These are phyloP conservation scores for Hypoxylon rickii DNA, from an alignment of 495 filamentous ascomycete species.

Conservation along the genomic window DNA sequence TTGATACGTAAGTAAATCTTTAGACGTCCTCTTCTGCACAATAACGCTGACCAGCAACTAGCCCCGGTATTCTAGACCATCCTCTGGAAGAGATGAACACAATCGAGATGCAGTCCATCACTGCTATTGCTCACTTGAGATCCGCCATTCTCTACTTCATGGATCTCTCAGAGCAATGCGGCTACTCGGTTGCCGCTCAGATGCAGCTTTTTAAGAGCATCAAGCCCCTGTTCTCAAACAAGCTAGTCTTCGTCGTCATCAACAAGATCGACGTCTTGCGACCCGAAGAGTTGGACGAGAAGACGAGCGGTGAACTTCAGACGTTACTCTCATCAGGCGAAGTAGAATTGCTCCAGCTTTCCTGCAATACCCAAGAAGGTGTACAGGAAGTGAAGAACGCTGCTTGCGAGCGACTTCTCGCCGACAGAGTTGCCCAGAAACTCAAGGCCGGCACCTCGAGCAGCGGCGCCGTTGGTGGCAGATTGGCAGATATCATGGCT, in stretches of 20 bases:
- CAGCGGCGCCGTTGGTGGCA: conserved; percentile 71
- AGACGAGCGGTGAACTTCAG: conserved; percentile 77
- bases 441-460: conserved; percentile 83
- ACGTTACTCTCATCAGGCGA: conserved; percentile 79
- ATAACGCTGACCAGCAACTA: conserved; percentile 18
- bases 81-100: conserved; percentile 99
- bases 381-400: conserved; percentile 93
- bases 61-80: conserved; percentile 92
- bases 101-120: conserved; percentile 97
- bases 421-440: conserved; percentile 91
- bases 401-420: conserved; percentile 90
- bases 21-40: background rate
- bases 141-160: conserved; percentile 97
- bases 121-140: conserved; percentile 93
- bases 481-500: conserved; percentile 84
- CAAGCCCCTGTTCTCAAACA: conserved; percentile 95
- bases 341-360: conserved; percentile 88
- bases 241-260: conserved; percentile 92
- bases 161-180: conserved; percentile 96
- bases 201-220: conserved; percentile 92
- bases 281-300: conserved; percentile 85
- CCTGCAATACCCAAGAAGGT: conserved; percentile 92
- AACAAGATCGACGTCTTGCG: conserved; percentile 96
- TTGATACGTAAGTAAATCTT: conserved; percentile 53
- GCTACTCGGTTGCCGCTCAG: conserved; percentile 90